Percentiles rank a stretch among this genome's conserved stretches.
Conservation (phyloP, 2,329 filamentous ascomycete species). For the Fusarium sp. region DNA sequence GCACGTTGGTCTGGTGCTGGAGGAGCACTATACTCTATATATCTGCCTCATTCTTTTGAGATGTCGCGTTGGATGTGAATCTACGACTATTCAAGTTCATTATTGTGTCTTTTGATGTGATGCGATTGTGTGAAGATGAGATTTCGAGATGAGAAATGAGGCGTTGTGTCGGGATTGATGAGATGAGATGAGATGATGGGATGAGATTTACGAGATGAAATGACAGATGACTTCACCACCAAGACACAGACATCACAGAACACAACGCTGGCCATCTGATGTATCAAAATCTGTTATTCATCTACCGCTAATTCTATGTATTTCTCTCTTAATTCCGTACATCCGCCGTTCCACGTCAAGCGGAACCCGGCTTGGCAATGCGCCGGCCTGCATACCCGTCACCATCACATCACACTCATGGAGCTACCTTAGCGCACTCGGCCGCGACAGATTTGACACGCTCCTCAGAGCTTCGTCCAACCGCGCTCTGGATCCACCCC, state of each 20-base stretch:
- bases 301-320: conserved; percentile 24
- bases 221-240: neutral
- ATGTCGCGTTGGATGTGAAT: neutral
- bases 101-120: neutral
- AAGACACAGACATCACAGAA: neutral
- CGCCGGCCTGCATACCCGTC: conserved; percentile 15
- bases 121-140: neutral
- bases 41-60: conserved; percentile 13
- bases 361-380: conserved; percentile 19
- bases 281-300: conserved; percentile 5
- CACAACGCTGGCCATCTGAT: neutral
- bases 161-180: neutral
- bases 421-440: conserved; percentile 33
- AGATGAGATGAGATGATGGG: neutral
- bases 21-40: conserved; percentile 25
- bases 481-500: conserved; percentile 55
- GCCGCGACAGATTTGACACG: conserved; percentile 52
- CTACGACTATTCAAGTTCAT: neutral
- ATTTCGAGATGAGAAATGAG: neutral
- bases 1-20: conserved; percentile 38
- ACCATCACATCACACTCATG: conserved; percentile 13
- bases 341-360: conserved; percentile 5
- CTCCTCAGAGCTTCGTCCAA: conserved; percentile 58
- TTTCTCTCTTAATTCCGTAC: conserved; percentile 5
- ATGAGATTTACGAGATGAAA: neutral